These are phyloP conservation scores for Volvox africanus DNA, from an alignment of 139 green algal species.

Conservation along the genomic window DNA sequence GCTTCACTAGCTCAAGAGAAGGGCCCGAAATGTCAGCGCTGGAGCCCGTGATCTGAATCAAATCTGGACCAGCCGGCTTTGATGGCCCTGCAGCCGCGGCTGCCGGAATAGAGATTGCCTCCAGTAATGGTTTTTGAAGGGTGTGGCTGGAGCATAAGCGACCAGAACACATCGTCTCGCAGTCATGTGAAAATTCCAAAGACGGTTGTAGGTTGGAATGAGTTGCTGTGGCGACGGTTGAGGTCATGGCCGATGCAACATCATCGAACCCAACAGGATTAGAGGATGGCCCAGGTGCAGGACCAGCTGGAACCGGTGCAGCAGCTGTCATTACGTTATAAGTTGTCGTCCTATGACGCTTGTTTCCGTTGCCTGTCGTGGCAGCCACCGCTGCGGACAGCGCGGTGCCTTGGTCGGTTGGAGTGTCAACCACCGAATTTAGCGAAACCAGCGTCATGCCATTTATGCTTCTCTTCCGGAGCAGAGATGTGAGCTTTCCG, in stretches of 20 bases:
- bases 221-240: too few relatives aligned
- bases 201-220: too few relatives aligned
- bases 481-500: slow-evolving; percentile 29
- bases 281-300: not conserved
- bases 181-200: not conserved
- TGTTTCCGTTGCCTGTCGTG: not conserved
- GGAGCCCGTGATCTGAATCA: not conserved
- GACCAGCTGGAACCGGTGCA: not conserved
- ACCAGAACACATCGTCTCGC: not conserved
- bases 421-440: not conserved
- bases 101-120: not conserved
- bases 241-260: too few relatives aligned
- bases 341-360: not conserved
- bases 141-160: not conserved
- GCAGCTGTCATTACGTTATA: not conserved
- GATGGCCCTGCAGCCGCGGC: not conserved
- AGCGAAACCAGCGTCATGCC: not conserved
- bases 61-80: not conserved
- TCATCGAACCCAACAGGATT: too few relatives aligned
- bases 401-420: not conserved
- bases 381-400: not conserved
- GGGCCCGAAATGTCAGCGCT: not conserved
- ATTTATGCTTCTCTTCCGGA: slow-evolving; percentile 19
- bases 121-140: not conserved
- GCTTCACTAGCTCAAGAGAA: too few relatives aligned